Evolutionary conservation across 768 basidiomycete genomes (phyloP).

Genomic region (Scleroderma bovista): DNA sequence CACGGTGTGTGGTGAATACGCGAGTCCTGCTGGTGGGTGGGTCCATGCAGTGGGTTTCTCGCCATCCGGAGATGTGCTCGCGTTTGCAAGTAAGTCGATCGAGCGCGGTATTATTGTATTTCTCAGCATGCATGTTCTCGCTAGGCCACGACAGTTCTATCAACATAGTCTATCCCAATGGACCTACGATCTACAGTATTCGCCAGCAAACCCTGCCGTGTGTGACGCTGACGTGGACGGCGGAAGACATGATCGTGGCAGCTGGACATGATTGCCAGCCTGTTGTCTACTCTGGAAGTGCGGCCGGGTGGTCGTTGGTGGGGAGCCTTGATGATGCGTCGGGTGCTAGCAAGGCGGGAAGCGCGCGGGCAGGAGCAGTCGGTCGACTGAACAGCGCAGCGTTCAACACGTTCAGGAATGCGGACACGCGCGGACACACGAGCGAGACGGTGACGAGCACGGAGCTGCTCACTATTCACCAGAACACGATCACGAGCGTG

Average conservation of each 20-base stretch:
- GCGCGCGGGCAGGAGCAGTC: conserved; percentile 36
- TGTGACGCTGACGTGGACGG: conserved; percentile 80
- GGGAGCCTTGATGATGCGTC: conserved; percentile 83
- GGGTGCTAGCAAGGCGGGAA: conserved; percentile 28
- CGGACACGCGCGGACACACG: conserved; percentile 65
- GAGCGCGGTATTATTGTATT: neutral
- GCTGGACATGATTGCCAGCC: conserved; percentile 99
- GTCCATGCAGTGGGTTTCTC: conserved; percentile 95
- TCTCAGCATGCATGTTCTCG: neutral
- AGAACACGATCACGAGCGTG: conserved; percentile 96
- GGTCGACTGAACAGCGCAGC: conserved; percentile 90
- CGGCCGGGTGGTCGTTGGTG: conserved; percentile 77
- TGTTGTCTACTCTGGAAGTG: conserved; percentile 47
- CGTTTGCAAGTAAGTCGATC: conserved; percentile 75
- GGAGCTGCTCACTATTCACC: conserved; percentile 86
- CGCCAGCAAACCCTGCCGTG: conserved; percentile 75
- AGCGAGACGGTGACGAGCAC: conserved; percentile 46
- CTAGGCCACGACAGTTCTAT: conserved; percentile 89
- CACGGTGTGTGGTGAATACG: conserved; percentile 92
- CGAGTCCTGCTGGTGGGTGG: conserved; percentile 90
- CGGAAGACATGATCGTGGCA: conserved; percentile 77
- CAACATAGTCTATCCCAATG: conserved; percentile 80
- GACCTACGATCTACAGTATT: conserved; percentile 66
- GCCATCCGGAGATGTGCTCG: conserved; percentile 89
- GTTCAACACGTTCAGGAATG: conserved; percentile 90